Percentiles rank a stretch among this genome's conserved stretches.
These are phyloP conservation scores for Asclepias syriaca DNA, from an alignment of 257 asterid species.

Conservation along the genomic window DNA sequence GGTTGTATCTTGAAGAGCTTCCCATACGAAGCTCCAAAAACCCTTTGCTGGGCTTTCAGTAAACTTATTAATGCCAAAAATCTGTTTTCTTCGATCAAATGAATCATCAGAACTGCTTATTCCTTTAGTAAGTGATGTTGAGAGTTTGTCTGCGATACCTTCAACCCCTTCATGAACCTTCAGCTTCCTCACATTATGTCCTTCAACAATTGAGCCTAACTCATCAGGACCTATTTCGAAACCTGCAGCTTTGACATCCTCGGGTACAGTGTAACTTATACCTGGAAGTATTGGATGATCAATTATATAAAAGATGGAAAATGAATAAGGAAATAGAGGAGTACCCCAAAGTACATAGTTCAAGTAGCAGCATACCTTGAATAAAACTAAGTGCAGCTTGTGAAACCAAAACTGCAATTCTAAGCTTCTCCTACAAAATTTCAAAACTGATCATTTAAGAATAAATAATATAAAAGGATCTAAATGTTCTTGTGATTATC, in stretches of 20 bases:
- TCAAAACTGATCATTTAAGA: conserved; percentile 10
- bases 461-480: background rate
- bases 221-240: conserved; percentile 70
- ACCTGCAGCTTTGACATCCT: conserved; percentile 64
- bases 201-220: conserved; percentile 70
- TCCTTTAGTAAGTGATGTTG: conserved; percentile 51
- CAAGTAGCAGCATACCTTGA: conserved; percentile 46
- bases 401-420: conserved; percentile 81
- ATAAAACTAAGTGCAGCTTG: conserved; percentile 83
- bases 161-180: conserved; percentile 68
- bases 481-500: background rate
- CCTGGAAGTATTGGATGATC: conserved; percentile 36
- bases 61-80: conserved; percentile 68
- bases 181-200: conserved; percentile 58
- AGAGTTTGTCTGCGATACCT: conserved; percentile 59
- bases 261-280: conserved; percentile 61
- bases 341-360: conserved; percentile 1
- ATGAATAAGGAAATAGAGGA: background rate
- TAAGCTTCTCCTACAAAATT: conserved; percentile 71
- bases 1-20: conserved; percentile 93
- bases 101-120: conserved; percentile 47
- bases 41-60: conserved; percentile 78
- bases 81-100: conserved; percentile 44
- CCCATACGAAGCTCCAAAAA: conserved; percentile 83
- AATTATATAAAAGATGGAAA: conserved; percentile 15